Base-by-base conservation (phyloP, 257 asterid genomes). In the Lithospermum erythrorhizon region DNA sequence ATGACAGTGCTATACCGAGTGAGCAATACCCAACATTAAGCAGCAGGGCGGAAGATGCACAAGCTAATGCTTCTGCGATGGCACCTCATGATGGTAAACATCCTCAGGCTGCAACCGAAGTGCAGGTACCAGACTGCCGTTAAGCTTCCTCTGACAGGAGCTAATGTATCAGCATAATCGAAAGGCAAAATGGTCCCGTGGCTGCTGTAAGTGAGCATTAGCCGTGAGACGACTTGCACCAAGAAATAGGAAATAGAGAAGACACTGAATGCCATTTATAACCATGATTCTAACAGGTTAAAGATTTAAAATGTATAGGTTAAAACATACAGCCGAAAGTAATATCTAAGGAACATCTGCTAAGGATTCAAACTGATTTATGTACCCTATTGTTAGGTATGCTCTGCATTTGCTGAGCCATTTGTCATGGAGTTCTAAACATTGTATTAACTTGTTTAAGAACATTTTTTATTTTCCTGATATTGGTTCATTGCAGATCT, bases 271-370 rank as follows among this genome's bases (percentile, higher is more conserved):
- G 49, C 3, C 49, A 29, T 22, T 61, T 61, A 70, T 58, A 61
- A 67, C 70, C 67, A 76, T 80, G 67, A 65, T 59, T 66, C 80
- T 79, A 67, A 71, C 80, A 76, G 59, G 20, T 69, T 65, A 59
- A 71, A 61, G 80, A 76, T 63, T 67, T 53, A 53, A 75, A 75
- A 58, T 80, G 87, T 82, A 82, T 75, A 85, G 82, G 72, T 71
- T 76, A 70, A 65, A 72, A 66, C 70, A 77, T 68, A 76, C 67
- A 78, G 10, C 41, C 41, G 3, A 32, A 32, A 70, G 64, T 55
- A 53, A 61, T 65, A 72, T 78, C 79, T 71, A 68, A 55, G 57
- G 64, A 69, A 47, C 24, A 63, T 69, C 69, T 81, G 61, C 75
- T 29, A 76, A 79, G 81, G 83, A 72, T 73, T 79, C 29, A 61